phyloP scores from a whole-genome alignment of 2,329 filamentous ascomycete genomes.

The Rachicladosporium sp. region DNA sequence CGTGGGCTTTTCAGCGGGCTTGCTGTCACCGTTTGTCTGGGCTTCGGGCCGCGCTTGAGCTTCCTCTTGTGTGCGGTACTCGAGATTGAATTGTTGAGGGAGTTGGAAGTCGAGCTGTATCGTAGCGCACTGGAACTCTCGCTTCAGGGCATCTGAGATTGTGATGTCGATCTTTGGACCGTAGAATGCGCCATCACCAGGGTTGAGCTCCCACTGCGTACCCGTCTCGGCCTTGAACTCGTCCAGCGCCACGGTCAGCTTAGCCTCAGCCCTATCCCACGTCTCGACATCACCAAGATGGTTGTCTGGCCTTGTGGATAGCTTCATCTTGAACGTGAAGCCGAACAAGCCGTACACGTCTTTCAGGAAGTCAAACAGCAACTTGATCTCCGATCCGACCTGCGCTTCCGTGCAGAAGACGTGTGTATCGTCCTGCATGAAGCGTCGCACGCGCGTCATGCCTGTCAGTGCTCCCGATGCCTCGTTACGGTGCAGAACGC shows the following conservation, averaged over 20 bases:
- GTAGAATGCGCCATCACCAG: constrained; percentile 94
- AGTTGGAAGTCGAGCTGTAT: constrained; percentile 90
- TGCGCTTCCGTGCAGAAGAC: constrained; percentile 87
- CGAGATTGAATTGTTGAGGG: constrained; percentile 72
- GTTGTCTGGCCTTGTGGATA: constrained; percentile 83
- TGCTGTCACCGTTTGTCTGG: constrained; percentile 1
- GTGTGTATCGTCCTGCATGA: constrained; percentile 93
- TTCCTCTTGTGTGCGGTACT: constrained; percentile 64
- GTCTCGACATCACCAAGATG: constrained; percentile 75
- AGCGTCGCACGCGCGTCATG: constrained; percentile 81
- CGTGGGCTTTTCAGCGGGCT: constrained; percentile 15
- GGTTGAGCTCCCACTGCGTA: constrained; percentile 76
- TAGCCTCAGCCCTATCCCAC: constrained; percentile 79
- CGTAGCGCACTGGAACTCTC: constrained; percentile 82
- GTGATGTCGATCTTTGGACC: constrained; percentile 98
- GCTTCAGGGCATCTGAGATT: constrained; percentile 73
- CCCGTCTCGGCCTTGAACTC: constrained; percentile 54
- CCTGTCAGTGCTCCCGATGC: constrained; percentile 83
- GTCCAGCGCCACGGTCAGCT: constrained; percentile 66
- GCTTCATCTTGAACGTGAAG: constrained; percentile 84
- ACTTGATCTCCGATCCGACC: constrained; percentile 62
- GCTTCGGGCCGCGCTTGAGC: constrained; percentile 9
- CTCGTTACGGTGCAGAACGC: constrained; percentile 89
- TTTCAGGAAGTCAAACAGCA: constrained; percentile 75
- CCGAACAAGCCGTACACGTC: constrained; percentile 71